Base-by-base conservation (phyloP, 176 grass and related monocot genomes). In the Eremochloa ophiuroides region DNA sequence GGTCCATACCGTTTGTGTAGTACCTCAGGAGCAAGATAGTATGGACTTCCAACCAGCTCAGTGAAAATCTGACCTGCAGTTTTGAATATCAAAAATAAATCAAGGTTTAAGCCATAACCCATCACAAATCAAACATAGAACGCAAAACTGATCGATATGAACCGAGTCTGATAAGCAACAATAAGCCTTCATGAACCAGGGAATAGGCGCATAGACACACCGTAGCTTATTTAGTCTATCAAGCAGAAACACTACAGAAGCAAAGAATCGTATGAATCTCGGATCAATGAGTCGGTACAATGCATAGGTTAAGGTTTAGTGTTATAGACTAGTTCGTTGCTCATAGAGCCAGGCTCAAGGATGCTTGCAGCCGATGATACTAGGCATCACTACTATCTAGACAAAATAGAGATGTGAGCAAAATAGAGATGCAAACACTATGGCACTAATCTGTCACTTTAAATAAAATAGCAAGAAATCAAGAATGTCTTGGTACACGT, bases 11-110 rank as follows among this genome's bases (percentile, higher is more conserved):
- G 84, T 80, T 93, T 97, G 78, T 86, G 65, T 11, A 97, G 71
- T 73, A 97, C 94, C 80, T 97, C 94, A 75, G 94, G 94, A 80
- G 94, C 94, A 69, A 97, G 53, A 77, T 97, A 97, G 70, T 87
- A 91, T 39, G 94, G 94, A 42, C 94, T 97, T 73, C 94, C 94
- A 81, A 97, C 94, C 28, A 97, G 51, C 78, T 97, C 94, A 28
- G 89, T 89, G 85, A 97, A 97, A 85, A 89, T 43, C 73, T 94
- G 84, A 18, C 84, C 94, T 97, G 86, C 42, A 73, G 73, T 79
- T 74, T 83, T 59, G 12, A 41, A 66, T 69, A 26, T 47, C 0
- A 38, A 27, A 69, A 25, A 29, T 14, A 72, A 75, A 28, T 43
- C 11, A 82, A 69, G 10, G 25, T 64, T 27, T 37, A 20, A 35